Conservation (phyloP, 2,329 filamentous ascomycete species). For the Rhynchosporium graminicola region DNA sequence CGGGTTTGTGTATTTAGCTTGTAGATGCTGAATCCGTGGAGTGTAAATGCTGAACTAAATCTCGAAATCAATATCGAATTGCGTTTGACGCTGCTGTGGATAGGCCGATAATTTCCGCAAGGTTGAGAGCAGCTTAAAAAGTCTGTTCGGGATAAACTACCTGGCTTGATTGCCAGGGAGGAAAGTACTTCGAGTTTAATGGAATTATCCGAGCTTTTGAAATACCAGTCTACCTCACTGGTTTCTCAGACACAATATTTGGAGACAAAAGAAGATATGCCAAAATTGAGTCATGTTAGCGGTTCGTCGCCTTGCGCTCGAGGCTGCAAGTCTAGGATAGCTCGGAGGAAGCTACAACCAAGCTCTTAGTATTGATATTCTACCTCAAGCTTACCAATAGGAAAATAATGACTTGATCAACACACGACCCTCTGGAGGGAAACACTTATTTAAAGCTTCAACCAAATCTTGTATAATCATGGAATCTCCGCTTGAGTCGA, state of each 20-base stretch:
- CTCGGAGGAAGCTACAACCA: constrained; percentile 13
- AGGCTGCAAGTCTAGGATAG: constrained; percentile 24
- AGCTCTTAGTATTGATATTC: neutral
- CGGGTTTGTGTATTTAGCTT: constrained; percentile 12
- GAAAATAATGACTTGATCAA: constrained; percentile 20
- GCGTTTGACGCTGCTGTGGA: constrained; percentile 1
- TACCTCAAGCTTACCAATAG: constrained; percentile 16
- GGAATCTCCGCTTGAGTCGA: constrained; percentile 22
- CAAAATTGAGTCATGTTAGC: neutral
- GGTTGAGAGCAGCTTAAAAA: neutral
- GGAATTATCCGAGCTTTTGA: too few relatives aligned
- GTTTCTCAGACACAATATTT: too few relatives aligned
- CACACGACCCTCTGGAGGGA: constrained; percentile 24
- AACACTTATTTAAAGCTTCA: neutral
- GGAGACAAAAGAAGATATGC: neutral
- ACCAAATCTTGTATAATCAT: constrained; percentile 10
- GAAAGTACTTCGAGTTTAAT: too few relatives aligned
- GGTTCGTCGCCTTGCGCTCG: constrained; percentile 29
- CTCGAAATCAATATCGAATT: constrained; percentile 7
- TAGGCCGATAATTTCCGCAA: constrained; percentile 12
- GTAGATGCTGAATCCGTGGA: neutral
- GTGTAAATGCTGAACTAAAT: neutral
- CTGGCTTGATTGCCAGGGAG: too few relatives aligned
- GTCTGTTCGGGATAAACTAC: too few relatives aligned
- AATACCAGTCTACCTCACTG: too few relatives aligned